Evolutionary conservation across 306 rosid species (phyloP).

Genomic region (Lupinus albus): DNA sequence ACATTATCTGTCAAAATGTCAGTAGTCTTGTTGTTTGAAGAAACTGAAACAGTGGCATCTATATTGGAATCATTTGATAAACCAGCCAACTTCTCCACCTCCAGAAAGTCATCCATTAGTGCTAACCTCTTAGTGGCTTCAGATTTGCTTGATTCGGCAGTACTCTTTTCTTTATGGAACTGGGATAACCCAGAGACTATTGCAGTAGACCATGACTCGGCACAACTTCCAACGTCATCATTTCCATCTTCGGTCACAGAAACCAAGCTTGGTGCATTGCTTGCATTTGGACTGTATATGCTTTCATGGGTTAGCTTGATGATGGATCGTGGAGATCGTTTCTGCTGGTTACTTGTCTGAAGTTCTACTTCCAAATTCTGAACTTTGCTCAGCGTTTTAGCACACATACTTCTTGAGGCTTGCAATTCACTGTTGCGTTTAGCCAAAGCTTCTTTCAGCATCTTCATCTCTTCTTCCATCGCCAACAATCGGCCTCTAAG

Average conservation of each 20-base stretch:
- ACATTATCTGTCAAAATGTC: slow-evolving; percentile 48
- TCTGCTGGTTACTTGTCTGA: slow-evolving; percentile 63
- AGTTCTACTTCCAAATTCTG: slow-evolving; percentile 76
- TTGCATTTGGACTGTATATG: slow-evolving; percentile 68
- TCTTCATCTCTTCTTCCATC: slow-evolving; percentile 95
- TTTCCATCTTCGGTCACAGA: slow-evolving; percentile 96
- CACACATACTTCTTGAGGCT: slow-evolving; percentile 88
- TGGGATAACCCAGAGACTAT: slow-evolving; percentile 64
- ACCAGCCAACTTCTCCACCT: slow-evolving; percentile 95
- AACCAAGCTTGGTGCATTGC: slow-evolving; percentile 80
- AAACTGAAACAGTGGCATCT: slow-evolving; percentile 48
- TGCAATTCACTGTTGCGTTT: slow-evolving; percentile 96
- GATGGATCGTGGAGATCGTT: slow-evolving; percentile 73
- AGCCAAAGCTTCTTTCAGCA: slow-evolving; percentile 96
- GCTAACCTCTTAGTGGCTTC: slow-evolving; percentile 73
- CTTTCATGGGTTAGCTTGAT: slow-evolving; percentile 63
- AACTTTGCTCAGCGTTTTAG: slow-evolving; percentile 79
- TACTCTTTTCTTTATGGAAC: slow-evolving; percentile 58
- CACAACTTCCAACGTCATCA: slow-evolving; percentile 74
- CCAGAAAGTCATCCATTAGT: slow-evolving; percentile 98
- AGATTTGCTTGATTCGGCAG: slow-evolving; percentile 60
- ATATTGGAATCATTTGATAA: slow-evolving; percentile 64
- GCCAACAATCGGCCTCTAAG: slow-evolving; percentile 82
- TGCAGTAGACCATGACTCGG: slow-evolving; percentile 75
- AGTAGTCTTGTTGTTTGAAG: slow-evolving; percentile 46